Conservation (phyloP, 192 early-diverging fungal genomes). For the Ambispora gerdemannii region DNA sequence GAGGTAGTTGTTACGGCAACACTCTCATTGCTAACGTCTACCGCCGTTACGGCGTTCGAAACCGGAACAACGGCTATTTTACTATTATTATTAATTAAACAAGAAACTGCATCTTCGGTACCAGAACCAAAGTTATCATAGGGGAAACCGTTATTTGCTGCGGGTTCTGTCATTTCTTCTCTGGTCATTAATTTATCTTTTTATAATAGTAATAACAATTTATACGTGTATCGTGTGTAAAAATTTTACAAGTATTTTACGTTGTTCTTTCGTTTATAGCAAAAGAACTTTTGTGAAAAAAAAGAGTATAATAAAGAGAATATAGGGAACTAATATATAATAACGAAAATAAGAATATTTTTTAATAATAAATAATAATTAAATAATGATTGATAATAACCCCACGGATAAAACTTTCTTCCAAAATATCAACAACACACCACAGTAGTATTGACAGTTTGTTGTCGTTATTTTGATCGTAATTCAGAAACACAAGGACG, state of each 20-base stretch:
- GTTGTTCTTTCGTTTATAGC: not conserved
- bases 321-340: no score
- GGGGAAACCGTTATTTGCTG: not conserved
- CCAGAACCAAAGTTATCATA: not conserved
- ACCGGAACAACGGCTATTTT: not conserved
- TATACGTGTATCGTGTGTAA: conserved; percentile 4
- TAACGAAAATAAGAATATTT: no score
- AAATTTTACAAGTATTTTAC: not conserved
- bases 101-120: no score
- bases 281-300: not conserved
- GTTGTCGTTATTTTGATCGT: conserved; percentile 8
- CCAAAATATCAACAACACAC: no score
- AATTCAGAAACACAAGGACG: not conserved
- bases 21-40: not conserved
- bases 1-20: not conserved
- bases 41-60: not conserved
- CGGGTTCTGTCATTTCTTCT: conserved; percentile 5
- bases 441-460: no score
- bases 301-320: not conserved
- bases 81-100: no score
- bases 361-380: no score
- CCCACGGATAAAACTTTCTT: no score
- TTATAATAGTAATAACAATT: no score
- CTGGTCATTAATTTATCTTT: not conserved
- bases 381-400: no score